Evolutionary conservation across 345 rosid species (phyloP), one percentile per base, ranked within the genome.

Genomic region (Eucalyptus sp.): DNA sequence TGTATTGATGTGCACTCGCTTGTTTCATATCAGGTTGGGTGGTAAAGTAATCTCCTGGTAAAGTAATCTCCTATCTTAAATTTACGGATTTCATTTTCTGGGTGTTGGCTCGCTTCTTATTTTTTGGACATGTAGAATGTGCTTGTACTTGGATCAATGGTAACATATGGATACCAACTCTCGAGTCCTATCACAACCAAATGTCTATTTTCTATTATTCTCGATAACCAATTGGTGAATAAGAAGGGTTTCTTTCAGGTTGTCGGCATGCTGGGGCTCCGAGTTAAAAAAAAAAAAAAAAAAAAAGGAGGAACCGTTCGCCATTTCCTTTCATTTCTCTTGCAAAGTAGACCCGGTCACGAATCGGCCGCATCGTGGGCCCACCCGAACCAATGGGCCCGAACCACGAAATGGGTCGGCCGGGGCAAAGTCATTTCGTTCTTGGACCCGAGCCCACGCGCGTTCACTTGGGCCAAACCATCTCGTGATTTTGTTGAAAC

Each of bases 11-110:
- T 62, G 33, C 31, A 13, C 71, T 62, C 9, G 2, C 31, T 25
- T 25, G 64, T 60, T 60, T 5, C 6, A 0, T 12, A 24, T 25
- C 7, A 25, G 11, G n/a, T 24, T 10, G 2, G n/a, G 14, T 60
- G 15, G 66, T 60, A 60, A 25, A 24, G 66, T 60, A 25, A 58
- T 27, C 13, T 60, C 5, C 7, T 2, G 15, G 66, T 60, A 60
- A 25, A 24, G 66, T 60, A 25, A 58, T 27, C 13, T 60, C 5
- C 7, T 2, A 60, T 25, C n/a, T 60, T 60, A 60, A 25, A 25
- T 25, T 60, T 60, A 60, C 7, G 7, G 5, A 27, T 60, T 60
- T 60, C 31, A 60, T 60, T 27, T 60, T 24, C 3, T 27, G 2
- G 31, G 66, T 15, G 0, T 60, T 5, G 15, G n/a, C 66, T 60